Base-by-base conservation (phyloP, 2,329 filamentous ascomycete species). In the Trichoderma asperellum region DNA sequence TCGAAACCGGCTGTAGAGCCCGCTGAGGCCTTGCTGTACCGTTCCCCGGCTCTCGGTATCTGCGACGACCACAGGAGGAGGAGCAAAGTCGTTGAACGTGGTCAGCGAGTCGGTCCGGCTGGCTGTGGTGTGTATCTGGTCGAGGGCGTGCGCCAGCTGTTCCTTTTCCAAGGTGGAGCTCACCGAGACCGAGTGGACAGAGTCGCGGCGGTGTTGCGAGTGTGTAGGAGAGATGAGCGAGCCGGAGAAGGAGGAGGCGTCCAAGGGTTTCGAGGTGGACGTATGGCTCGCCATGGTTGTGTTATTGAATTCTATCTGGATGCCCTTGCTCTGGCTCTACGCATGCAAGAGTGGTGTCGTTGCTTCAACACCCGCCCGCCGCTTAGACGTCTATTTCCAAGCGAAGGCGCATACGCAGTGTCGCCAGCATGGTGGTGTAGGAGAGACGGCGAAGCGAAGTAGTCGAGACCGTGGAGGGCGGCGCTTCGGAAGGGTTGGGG, bases 81-180 rank as follows among this genome's bases (percentile, higher is more conserved):
- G 89, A 0, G 91, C 92, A 75, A 97, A 94, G 76, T 97, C 94
- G 80, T 96, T 96, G 81, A 98, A 98, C 10, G 94, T 96, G 2
- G 95, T 98, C 59, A 98, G 85, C 40, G 89, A 88, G 72, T 92
- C 91, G 40, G 92, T 92, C 77, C 92, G 92, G 76, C 92, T 96
- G n/a, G 94, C 94, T 6, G 92, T 90, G 62, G 85, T 93, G 79
- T 97, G 95, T 73, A 97, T 97, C 75, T 92, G 90, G 80, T 97
- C 92, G 71, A 97, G 88, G 21, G 91, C 88, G 71, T 93, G 88
- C 40, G 92, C 89, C 47, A 95, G 85, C 72, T 93, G 85, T 72
- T 93, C 91, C 76, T 88, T 91, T 78, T 94, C 91, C 70, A 79
- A 72, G 37, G 75, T 75, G 40, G 79, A 80, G 43, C 72, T 76